Evolutionary conservation across 192 early-diverging fungal species (phyloP).

Genomic region (Mortierella alpina): DNA sequence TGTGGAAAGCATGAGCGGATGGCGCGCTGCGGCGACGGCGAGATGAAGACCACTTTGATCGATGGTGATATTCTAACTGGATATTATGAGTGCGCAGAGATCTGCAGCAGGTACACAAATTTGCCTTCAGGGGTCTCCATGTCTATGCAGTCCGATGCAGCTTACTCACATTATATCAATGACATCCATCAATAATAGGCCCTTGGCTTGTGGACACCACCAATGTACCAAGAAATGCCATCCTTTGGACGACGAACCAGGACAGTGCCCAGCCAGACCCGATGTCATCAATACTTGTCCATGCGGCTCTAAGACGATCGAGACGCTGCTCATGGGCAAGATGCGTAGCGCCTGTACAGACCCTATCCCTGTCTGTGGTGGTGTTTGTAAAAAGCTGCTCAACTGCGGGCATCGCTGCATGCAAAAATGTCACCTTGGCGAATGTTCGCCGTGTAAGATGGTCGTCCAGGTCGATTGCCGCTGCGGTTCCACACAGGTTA

Average conservation of each 20-base stretch:
- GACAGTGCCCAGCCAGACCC: conserved; percentile 66
- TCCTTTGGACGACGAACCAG: conserved; percentile 49
- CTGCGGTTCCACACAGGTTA: conserved; percentile 67
- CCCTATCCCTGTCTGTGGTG: conserved; percentile 69
- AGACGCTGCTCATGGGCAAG: conserved; percentile 36
- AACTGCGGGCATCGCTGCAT: conserved; percentile 73
- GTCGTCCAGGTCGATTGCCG: conserved; percentile 66
- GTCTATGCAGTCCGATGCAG: background rate
- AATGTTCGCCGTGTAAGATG: conserved; percentile 71
- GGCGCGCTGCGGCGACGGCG: conserved; percentile 70
- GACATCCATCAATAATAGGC: conserved; percentile 29
- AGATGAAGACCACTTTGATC: conserved; percentile 36
- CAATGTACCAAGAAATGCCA: conserved; percentile 65
- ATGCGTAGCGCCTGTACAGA: conserved; percentile 60
- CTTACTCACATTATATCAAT: background rate
- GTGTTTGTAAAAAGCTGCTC: conserved; percentile 67
- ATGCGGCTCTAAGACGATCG: conserved; percentile 58
- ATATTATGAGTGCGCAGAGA: conserved; percentile 62
- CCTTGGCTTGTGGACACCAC: conserved; percentile 64
- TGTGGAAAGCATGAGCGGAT: conserved; percentile 72
- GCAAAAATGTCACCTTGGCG: conserved; percentile 69
- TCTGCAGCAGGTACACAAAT: conserved; percentile 58
- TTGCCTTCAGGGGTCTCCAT: background rate
- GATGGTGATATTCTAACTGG: conserved; percentile 56
- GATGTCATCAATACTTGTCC: conserved; percentile 60